Percentiles rank a stretch among this genome's conserved stretches.
phyloP scores from a whole-genome alignment of 345 rosid species.

The Arabis alpina region DNA sequence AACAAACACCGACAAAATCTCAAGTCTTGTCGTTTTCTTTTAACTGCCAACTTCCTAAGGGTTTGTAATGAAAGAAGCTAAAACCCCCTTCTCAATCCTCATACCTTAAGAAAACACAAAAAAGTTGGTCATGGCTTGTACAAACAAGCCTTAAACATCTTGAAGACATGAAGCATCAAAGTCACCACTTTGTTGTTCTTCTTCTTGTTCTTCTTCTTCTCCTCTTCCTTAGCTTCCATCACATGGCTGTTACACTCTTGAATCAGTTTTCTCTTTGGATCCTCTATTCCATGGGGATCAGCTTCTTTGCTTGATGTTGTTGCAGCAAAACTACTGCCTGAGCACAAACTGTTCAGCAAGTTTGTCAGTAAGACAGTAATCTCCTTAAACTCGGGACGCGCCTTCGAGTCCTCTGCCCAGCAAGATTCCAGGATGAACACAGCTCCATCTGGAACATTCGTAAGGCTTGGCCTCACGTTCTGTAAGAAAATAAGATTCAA shows the following conservation, averaged over 20 bases:
- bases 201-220: background rate
- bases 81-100: background rate
- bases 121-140: slow-evolving; percentile 8
- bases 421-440: slow-evolving; percentile 53
- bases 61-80: background rate
- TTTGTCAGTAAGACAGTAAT: slow-evolving; percentile 41
- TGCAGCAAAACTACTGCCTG: background rate
- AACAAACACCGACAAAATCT: background rate
- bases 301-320: background rate
- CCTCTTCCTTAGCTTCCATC: background rate
- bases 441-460: slow-evolving; percentile 44
- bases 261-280: background rate
- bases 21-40: background rate
- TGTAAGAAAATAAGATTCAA: slow-evolving; percentile 29
- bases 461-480: slow-evolving; percentile 63
- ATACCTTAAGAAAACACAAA: background rate
- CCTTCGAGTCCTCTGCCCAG: slow-evolving; percentile 57
- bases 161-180: background rate
- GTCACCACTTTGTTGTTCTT: slow-evolving; percentile 21
- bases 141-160: slow-evolving; percentile 15
- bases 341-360: slow-evolving; percentile 27
- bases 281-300: background rate
- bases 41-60: background rate
- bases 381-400: slow-evolving; percentile 62
- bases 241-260: background rate